A percentile compares a stretch with the other conserved stretches of the same genome.
Evolutionary conservation across 208 protist genomes (phyloP).

Genomic region (Trypanosoma vivax): DNA sequence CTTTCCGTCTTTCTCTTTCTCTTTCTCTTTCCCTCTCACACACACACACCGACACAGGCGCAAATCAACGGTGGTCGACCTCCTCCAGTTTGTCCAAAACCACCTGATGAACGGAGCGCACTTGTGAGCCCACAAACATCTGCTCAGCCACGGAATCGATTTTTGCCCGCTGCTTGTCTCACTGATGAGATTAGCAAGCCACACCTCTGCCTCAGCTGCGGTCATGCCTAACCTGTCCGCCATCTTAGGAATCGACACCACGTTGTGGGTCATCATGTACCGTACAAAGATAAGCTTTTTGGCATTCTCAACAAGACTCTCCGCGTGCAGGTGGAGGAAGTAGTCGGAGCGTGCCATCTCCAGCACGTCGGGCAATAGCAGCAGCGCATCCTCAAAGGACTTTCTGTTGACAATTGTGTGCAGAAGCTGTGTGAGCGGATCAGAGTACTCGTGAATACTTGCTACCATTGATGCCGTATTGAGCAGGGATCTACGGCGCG

Average conservation of each 20-base stretch:
- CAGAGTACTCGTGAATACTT: constrained; percentile 82
- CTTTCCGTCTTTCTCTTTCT: not conserved
- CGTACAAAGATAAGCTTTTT: constrained; percentile 81
- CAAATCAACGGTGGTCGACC: constrained; percentile 21
- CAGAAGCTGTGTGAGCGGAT: constrained; percentile 79
- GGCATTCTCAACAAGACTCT: constrained; percentile 65
- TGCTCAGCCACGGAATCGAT: constrained; percentile 86
- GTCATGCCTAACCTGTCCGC: constrained; percentile 69
- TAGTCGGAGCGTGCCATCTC: constrained; percentile 63
- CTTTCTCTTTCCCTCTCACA: not conserved
- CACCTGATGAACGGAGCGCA: constrained; percentile 57
- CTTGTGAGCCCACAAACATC: constrained; percentile 73
- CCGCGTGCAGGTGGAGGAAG: constrained; percentile 74
- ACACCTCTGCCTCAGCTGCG: constrained; percentile 78
- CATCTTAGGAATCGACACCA: constrained; percentile 82
- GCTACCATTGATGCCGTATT: constrained; percentile 53
- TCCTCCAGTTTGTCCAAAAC: constrained; percentile 76
- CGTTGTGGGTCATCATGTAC: constrained; percentile 79
- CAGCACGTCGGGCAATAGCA: constrained; percentile 61
- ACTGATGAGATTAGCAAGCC: constrained; percentile 87
- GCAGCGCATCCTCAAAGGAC: constrained; percentile 75
- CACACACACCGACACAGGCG: not conserved
- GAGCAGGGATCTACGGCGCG: constrained; percentile 58
- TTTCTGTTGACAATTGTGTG: constrained; percentile 50
- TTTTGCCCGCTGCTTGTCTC: constrained; percentile 87